A percentile compares a stretch with the other conserved stretches of the same genome.
phyloP scores from a whole-genome alignment of 2,329 filamentous ascomycete species.

The Aurifilum marmelostoma region DNA sequence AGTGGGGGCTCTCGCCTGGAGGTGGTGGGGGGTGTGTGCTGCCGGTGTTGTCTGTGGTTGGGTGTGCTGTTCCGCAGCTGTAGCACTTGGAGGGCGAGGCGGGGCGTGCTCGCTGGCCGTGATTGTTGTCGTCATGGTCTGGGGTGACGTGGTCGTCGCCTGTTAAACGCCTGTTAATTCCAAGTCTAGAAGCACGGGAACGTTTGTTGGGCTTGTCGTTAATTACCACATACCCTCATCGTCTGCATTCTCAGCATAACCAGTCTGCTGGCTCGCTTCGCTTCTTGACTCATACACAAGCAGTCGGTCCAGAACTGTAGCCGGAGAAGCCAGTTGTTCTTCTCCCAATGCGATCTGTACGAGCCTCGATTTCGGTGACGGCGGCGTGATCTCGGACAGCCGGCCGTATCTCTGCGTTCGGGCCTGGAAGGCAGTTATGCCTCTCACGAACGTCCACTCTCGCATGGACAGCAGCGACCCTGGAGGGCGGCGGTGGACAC shows the following conservation, averaged over 20 bases:
- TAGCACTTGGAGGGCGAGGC: constrained; percentile 18
- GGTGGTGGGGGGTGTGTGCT: not conserved
- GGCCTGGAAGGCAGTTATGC: constrained; percentile 13
- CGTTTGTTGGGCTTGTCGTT: not conserved
- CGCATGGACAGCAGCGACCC: constrained; percentile 6
- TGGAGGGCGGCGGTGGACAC: constrained; percentile 7
- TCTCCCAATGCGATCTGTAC: constrained; percentile 11
- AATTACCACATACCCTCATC: not conserved
- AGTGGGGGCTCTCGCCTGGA: constrained; percentile 20
- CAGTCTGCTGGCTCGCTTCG: not conserved
- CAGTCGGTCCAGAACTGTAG: not conserved
- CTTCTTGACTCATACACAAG: not conserved
- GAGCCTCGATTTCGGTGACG: constrained; percentile 12
- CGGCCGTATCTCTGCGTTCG: constrained; percentile 6
- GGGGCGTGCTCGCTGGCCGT: not conserved
- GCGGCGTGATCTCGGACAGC: constrained; percentile 3
- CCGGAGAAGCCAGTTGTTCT: not conserved
- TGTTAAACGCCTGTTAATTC: too few species aligned
- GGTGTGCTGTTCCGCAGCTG: constrained; percentile 17
- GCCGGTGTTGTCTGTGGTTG: not conserved
- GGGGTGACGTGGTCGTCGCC: not conserved
- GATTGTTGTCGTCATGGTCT: not conserved
- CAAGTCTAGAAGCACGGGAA: too few species aligned
- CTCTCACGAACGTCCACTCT: constrained; percentile 18
- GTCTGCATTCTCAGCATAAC: too few species aligned